phyloP scores from a whole-genome alignment of 371 early-diverging fungal species.

The Smittium mucronatum region DNA sequence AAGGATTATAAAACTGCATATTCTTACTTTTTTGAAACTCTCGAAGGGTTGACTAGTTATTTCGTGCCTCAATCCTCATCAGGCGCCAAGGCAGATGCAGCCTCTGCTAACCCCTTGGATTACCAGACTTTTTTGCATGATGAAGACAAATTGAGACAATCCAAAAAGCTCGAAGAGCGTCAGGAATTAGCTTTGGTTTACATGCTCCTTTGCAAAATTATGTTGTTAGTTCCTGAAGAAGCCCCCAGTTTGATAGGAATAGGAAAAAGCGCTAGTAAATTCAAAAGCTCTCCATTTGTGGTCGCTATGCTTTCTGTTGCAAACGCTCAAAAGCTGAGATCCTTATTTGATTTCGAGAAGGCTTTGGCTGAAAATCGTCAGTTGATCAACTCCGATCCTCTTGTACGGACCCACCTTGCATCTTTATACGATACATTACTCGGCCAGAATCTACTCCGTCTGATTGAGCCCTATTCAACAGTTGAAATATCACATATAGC shows the following conservation, averaged over 20 bases:
- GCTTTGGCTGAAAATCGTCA: constrained; percentile 69
- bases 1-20: constrained; percentile 97
- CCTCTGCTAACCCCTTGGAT: neutral
- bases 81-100: neutral
- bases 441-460: constrained; percentile 91
- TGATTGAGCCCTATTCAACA: constrained; percentile 96
- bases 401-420: constrained; percentile 78
- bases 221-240: constrained; percentile 49
- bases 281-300: constrained; percentile 43
- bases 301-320: constrained; percentile 92
- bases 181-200: constrained; percentile 86
- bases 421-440: constrained; percentile 92
- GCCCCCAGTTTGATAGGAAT: constrained; percentile 25
- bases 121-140: neutral
- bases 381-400: constrained; percentile 80
- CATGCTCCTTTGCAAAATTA: constrained; percentile 95
- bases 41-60: constrained; percentile 83
- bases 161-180: constrained; percentile 25
- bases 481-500: constrained; percentile 95
- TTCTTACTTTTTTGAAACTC: constrained; percentile 96
- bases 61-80: constrained; percentile 45
- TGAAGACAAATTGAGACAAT: constrained; percentile 2
- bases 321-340: constrained; percentile 84
- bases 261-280: constrained; percentile 30
- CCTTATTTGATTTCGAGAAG: constrained; percentile 84